Percentiles rank a stretch among this genome's conserved stretches.
Evolutionary conservation across 1,284 basidiomycete species (phyloP).

Genomic region (Ceratobasidium theobromae): DNA sequence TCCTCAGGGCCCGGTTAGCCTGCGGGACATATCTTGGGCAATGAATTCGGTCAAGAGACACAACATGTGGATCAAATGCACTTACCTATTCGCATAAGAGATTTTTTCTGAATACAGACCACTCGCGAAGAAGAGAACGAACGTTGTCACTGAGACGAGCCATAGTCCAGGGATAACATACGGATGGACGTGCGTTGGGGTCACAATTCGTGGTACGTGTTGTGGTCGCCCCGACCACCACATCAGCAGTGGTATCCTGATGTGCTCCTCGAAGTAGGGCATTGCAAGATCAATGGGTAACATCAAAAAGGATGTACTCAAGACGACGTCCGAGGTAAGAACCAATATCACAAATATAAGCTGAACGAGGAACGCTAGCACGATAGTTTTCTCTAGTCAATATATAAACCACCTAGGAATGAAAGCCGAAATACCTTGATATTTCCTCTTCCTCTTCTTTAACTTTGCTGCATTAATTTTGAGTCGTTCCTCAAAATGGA

Average conservation of each 20-base stretch:
- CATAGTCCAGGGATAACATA: conserved; percentile 75
- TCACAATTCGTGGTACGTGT: conserved; percentile 4
- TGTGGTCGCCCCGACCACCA: conserved; percentile 1
- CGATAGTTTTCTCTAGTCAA: neutral
- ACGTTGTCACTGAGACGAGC: conserved; percentile 84
- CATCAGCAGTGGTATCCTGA: conserved; percentile 42
- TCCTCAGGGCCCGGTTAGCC: conserved; percentile 87
- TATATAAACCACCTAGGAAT: neutral
- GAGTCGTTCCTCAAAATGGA: conserved; percentile 93
- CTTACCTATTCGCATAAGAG: conserved; percentile 90
- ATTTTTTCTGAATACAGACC: conserved; percentile 98
- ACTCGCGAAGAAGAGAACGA: conserved; percentile 93
- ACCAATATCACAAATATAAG: conserved; percentile 69
- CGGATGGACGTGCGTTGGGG: conserved; percentile 43
- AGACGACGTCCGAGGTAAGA: conserved; percentile 70
- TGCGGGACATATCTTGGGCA: conserved; percentile 87
- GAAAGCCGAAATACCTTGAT: conserved; percentile 62
- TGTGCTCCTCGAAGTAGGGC: conserved; percentile 39
- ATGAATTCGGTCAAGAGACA: neutral
- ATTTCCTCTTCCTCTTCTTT: conserved; percentile 78
- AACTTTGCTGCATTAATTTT: conserved; percentile 88
- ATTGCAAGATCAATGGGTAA: conserved; percentile 61
- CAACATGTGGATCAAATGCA: neutral
- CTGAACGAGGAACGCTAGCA: conserved; percentile 72
- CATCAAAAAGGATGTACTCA: conserved; percentile 66